These are phyloP conservation scores for Dendrobium catenatum DNA, from an alignment of 106 monocot species.

Conservation along the genomic window DNA sequence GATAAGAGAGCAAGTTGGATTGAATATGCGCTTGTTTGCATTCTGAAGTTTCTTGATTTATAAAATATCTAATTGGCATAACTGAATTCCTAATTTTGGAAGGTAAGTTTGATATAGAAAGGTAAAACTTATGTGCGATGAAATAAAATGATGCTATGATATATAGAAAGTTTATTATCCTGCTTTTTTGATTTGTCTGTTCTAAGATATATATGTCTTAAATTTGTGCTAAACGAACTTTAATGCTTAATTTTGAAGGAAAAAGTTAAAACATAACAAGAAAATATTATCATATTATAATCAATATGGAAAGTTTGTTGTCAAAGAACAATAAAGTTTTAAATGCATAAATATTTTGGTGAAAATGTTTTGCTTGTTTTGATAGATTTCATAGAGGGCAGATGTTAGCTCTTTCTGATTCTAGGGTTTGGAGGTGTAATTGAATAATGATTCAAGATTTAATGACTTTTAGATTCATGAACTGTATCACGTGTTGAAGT, in stretches of 20 bases:
- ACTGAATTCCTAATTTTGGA: too few species aligned
- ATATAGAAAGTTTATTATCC: not conserved
- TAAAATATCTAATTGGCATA: not conserved
- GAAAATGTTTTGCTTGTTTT: too few species aligned
- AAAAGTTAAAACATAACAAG: not conserved
- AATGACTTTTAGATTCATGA: too few species aligned
- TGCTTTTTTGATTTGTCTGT: not conserved
- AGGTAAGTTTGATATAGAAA: too few species aligned
- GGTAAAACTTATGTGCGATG: not conserved
- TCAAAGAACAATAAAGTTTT: too few species aligned
- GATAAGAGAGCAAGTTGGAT: too few species aligned
- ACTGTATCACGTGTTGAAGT: too few species aligned
- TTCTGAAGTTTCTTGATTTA: not conserved
- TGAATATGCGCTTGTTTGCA: not conserved
- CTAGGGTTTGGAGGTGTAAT: not conserved
- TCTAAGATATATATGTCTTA: not conserved
- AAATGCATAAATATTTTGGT: too few species aligned
- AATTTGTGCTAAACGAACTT: not conserved
- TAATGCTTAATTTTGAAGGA: not conserved
- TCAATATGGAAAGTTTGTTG: too few species aligned
- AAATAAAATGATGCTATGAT: not conserved
- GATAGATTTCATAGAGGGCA: too few species aligned
- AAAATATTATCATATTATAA: not conserved
- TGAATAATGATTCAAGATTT: too few species aligned
- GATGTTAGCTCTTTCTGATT: too few species aligned